These are phyloP conservation scores for Phaeosphaeria sp. DNA, from an alignment of 2,329 filamentous ascomycete species.

Conservation along the genomic window DNA sequence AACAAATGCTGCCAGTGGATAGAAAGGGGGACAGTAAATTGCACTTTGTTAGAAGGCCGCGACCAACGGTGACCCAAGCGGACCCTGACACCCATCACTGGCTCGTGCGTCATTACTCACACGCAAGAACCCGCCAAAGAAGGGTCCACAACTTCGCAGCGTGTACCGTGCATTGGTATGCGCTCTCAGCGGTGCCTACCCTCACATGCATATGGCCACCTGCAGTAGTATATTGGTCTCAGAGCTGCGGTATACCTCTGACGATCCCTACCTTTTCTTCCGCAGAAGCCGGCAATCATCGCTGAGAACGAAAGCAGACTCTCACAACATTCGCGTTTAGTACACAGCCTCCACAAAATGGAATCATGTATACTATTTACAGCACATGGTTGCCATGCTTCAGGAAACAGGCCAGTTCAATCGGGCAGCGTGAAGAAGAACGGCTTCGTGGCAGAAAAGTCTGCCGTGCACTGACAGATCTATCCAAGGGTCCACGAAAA, in stretches of 20 bases:
- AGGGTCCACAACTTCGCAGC: neutral
- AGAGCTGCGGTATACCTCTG: neutral
- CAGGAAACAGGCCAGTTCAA: neutral
- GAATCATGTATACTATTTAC: neutral
- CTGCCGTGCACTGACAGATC: neutral
- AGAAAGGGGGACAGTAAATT: conserved; percentile 2
- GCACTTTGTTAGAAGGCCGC: neutral
- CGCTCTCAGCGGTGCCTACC: neutral
- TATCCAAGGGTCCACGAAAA: neutral
- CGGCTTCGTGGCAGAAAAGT: neutral
- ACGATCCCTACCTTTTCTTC: neutral
- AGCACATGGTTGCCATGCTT: neutral
- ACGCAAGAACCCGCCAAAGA: neutral
- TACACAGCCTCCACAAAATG: neutral
- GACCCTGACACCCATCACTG: neutral
- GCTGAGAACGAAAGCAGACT: neutral
- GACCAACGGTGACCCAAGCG: neutral
- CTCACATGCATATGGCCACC: neutral
- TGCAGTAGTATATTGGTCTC: neutral
- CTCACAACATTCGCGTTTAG: neutral
- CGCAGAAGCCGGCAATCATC: neutral
- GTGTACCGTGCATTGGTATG: conserved; percentile 6
- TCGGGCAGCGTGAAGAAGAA: neutral
- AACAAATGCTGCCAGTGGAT: neutral
- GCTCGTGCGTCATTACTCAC: conserved; percentile 3